These are phyloP conservation scores for Talaromyces sp. DNA, from an alignment of 2,329 filamentous ascomycete genomes.

Conservation along the genomic window DNA sequence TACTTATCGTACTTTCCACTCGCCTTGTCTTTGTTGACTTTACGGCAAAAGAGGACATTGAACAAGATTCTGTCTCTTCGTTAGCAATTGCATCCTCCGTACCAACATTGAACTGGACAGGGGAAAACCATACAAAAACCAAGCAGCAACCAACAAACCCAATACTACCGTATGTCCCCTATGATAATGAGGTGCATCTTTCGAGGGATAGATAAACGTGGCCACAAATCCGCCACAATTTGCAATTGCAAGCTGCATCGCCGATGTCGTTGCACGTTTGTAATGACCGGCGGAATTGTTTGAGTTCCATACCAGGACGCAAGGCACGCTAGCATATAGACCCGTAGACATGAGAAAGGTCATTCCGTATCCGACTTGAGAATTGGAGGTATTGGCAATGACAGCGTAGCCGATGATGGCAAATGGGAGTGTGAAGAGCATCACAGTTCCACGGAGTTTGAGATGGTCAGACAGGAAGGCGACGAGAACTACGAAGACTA, in stretches of 20 bases:
- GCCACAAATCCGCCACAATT: slow-evolving; percentile 65
- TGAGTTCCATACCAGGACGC: slow-evolving; percentile 60
- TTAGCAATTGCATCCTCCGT: neutral
- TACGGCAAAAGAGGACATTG: slow-evolving; percentile 59
- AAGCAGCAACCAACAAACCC: slow-evolving; percentile 56
- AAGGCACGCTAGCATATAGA: slow-evolving; percentile 59
- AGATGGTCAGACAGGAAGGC: slow-evolving; percentile 59
- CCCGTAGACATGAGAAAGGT: slow-evolving; percentile 64
- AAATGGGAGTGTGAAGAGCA: slow-evolving; percentile 59
- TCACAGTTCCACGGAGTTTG: slow-evolving; percentile 55
- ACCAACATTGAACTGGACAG: slow-evolving; percentile 31
- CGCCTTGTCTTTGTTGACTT: slow-evolving; percentile 59
- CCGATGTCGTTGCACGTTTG: slow-evolving; percentile 63
- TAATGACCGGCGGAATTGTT: slow-evolving; percentile 67
- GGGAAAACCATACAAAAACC: slow-evolving; percentile 64
- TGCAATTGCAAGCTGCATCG: slow-evolving; percentile 60
- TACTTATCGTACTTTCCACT: slow-evolving; percentile 56
- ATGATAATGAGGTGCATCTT: slow-evolving; percentile 54
- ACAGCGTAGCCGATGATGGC: slow-evolving; percentile 62
- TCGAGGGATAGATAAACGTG: slow-evolving; percentile 57
- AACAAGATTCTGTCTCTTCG: slow-evolving; percentile 46
- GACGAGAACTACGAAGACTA: slow-evolving; percentile 18
- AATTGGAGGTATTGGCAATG: slow-evolving; percentile 52
- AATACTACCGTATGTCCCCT: slow-evolving; percentile 59
- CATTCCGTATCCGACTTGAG: slow-evolving; percentile 58